phyloP scores from a whole-genome alignment of 805 yeast genomes.

The Maudiozyma serrabonitensis region DNA sequence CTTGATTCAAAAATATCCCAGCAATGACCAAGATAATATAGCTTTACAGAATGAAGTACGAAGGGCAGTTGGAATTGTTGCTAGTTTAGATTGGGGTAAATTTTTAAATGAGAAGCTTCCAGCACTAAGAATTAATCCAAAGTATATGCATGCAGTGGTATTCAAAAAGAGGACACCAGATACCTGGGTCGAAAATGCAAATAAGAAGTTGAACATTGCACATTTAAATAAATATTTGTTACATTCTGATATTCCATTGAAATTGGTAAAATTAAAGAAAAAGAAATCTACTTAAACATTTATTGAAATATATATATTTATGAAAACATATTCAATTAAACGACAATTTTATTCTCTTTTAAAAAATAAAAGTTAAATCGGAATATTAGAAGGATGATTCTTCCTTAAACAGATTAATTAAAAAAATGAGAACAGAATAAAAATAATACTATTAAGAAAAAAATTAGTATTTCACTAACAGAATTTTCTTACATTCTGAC shows the following conservation, averaged over 20 bases:
- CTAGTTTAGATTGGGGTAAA: conserved; percentile 15
- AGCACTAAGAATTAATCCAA: not conserved
- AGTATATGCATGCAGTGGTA: not conserved
- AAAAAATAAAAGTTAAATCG: no score
- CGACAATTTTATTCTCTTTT: no score
- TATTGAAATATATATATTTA: not conserved
- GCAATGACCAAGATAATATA: not conserved
- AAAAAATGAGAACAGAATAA: no score
- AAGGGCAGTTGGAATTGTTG: conserved; percentile 13
- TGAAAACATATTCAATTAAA: no score
- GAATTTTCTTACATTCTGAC: not conserved
- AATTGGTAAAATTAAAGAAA: not conserved
- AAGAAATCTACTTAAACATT: not conserved
- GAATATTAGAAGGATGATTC: no score
- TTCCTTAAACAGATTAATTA: no score
- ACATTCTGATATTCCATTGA: conserved; percentile 3
- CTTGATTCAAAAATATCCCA: conserved; percentile 18
- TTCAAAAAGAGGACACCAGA: not conserved
- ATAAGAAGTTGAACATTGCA: conserved; percentile 1
- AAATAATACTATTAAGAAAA: not conserved
- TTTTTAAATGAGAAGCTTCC: conserved; percentile 4
- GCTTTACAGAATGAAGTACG: conserved; percentile 11
- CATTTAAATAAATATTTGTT: conserved; percentile 1
- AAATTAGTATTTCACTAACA: not conserved
- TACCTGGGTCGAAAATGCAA: conserved; percentile 5